Evolutionary conservation across 2,329 filamentous ascomycete genomes (phyloP).

Genomic region (Dactylellina drechsleri): DNA sequence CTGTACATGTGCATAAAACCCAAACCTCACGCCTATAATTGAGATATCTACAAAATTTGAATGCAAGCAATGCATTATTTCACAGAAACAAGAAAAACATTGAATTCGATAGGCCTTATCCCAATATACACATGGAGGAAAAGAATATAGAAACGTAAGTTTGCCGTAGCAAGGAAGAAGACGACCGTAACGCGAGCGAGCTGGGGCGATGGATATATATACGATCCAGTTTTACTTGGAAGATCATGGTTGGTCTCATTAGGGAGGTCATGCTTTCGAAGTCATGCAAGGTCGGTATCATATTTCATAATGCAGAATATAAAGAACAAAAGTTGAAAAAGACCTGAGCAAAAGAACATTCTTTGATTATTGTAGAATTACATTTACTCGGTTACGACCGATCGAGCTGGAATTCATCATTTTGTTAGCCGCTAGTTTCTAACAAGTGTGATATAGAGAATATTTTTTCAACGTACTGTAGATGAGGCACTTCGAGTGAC

Average conservation of each 20-base stretch:
- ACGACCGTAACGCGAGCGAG: conserved; percentile 15
- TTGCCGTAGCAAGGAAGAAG: conserved; percentile 23
- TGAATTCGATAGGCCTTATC: conserved; percentile 46
- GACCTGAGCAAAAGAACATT: conserved; percentile 36
- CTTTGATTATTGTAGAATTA: conserved; percentile 45
- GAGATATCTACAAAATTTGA: neutral
- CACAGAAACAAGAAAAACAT: conserved; percentile 34
- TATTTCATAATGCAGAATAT: conserved; percentile 41
- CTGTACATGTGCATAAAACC: neutral
- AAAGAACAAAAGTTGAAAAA: conserved; percentile 26
- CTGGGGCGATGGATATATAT: conserved; percentile 23
- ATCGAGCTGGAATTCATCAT: conserved; percentile 42
- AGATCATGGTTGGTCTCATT: conserved; percentile 33
- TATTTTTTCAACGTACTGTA: conserved; percentile 77
- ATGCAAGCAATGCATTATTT: conserved; percentile 1
- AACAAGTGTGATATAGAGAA: neutral
- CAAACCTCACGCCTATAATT: conserved; percentile 5
- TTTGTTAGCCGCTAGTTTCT: conserved; percentile 5
- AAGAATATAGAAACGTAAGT: conserved; percentile 29
- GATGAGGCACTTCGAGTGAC: conserved; percentile 97
- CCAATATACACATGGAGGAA: conserved; percentile 51
- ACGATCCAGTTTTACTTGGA: conserved; percentile 26
- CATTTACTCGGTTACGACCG: conserved; percentile 53
- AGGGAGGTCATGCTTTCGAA: conserved; percentile 40
- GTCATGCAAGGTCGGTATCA: conserved; percentile 53